Evolutionary conservation across 2,329 filamentous ascomycete genomes (phyloP), one percentile per base, ranked within the genome.

Genomic region (Acarospora socialis): DNA sequence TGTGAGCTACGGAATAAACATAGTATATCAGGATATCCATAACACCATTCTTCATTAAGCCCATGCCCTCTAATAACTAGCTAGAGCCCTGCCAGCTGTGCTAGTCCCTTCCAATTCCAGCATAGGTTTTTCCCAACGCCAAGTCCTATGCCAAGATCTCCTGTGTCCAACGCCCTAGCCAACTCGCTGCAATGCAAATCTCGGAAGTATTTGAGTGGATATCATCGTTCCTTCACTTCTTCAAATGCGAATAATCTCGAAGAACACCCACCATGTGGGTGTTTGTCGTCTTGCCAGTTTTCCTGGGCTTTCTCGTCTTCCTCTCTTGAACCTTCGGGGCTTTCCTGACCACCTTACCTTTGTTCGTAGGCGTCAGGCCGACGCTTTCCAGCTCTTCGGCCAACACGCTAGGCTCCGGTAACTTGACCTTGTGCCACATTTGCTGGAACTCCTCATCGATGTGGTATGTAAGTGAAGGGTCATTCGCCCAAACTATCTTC

Each of bases 401-500:
- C 53, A 90, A 74, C 45, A 83, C 78, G 36, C 81, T 78, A 28
- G 76, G 57, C 32, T 73, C 65, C 0, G 90, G 90, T 15, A 95
- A 62, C 46, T 75, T 71, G 32, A 82, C 77, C 49, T 78, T 78
- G 41, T 77, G 68, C 84, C 86, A 98, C 59, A 87, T 79, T 37
- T 64, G 61, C 52, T 77, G 69, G 54, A 95, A 94, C 53, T 93
- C 83, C 6, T 70, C 60, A 49, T 94, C 84, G 44, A 95, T 76
- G 21, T 61, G 53, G 50, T 84, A 70, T 46, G 75, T 70, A 32
- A 93, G 68, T 8, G 73, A 77, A 9, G 83, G 71, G 46, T 93
- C 82, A 54, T 98, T 82, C 32, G 77, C 68, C 83, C 86, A 95
- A 32, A 98, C 76, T 61, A 79, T 81, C 46, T 77, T 75, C 2